Base-by-base conservation (phyloP, 225 moss, liverwort and hornwort species). In the Polytrichum formosum region DNA sequence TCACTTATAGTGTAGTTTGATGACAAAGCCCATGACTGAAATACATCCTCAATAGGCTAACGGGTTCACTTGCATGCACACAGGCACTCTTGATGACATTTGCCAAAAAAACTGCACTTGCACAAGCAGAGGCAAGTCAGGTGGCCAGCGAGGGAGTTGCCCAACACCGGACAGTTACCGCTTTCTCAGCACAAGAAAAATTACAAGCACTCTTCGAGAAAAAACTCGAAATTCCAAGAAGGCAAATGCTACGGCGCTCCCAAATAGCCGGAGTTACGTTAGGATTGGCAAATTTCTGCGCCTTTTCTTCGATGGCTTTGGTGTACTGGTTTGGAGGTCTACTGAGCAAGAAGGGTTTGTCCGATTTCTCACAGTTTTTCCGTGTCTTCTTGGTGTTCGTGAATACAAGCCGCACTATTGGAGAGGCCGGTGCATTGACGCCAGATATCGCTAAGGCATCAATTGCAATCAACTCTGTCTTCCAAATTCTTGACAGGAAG, bases 391-490 rank as follows among this genome's bases (percentile, higher is more conserved):
- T 85, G 71, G 68, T 85, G 53, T 85, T 85, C 75, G 82, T 85
- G 59, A 85, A 80, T 46, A 85, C 85, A 1, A 85, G 85, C 67
- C 76, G 85, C 8, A 55, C 35, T 53, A 86, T 96, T 64, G 95
- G 93, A 0, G 93, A 96, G 65, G 83, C 93, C 4, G 91, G 93
- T 54, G 92, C 93, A 66, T 79, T 96, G 69, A 85, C 95, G 21
- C 90, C 95, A 19, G 93, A 96, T 75, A 80, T 96, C 70, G 93
- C 91, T 1, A 93, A 87, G 76, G 91, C 92, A 4, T 85, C 93
- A 2, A 84, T 83, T 76, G 92, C 95, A 54, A 86, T 93, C 30
- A 76, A 81, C 56, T 86, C 92, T 0, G 88, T 96, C 30, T 96
- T 96, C 72, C 76, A 68, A 4, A 93, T 93, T 55, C 73, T 96